Percentiles rank a stretch among this genome's conserved stretches.
Evolutionary conservation across 2,329 filamentous ascomycete species (phyloP).

Genomic region (Scytalidium lignicola): DNA sequence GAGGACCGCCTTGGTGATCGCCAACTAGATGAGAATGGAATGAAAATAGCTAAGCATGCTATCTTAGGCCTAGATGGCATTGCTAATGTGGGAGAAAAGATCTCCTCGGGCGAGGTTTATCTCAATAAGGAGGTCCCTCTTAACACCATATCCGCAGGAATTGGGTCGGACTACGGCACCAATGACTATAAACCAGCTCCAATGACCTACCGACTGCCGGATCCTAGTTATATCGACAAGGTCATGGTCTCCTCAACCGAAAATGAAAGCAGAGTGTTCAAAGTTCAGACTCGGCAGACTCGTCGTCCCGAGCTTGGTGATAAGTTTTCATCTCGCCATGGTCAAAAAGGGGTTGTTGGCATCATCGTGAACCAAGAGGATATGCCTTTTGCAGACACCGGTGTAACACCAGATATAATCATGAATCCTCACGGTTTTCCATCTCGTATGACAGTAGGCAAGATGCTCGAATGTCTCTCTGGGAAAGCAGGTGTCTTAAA

Average conservation of each 20-base stretch:
- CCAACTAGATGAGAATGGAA: constrained; percentile 41
- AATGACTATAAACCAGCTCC: constrained; percentile 62
- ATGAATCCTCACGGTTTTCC: constrained; percentile 99
- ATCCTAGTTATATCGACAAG: constrained; percentile 90
- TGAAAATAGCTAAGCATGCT: constrained; percentile 62
- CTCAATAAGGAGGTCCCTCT: constrained; percentile 84
- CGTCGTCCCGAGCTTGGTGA: constrained; percentile 91
- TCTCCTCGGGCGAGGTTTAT: constrained; percentile 77
- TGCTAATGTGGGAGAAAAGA: constrained; percentile 75
- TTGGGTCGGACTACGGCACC: constrained; percentile 60
- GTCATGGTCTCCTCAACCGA: constrained; percentile 91
- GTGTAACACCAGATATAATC: constrained; percentile 95
- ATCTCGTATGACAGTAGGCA: constrained; percentile 98
- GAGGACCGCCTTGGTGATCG: constrained; percentile 61
- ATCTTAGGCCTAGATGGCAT: constrained; percentile 82
- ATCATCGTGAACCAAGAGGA: constrained; percentile 97
- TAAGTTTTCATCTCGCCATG: constrained; percentile 98
- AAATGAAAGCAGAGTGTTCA: constrained; percentile 79
- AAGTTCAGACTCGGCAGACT: constrained; percentile 94
- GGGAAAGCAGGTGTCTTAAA: constrained; percentile 88
- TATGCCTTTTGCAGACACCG: constrained; percentile 89
- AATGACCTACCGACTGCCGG: constrained; percentile 75
- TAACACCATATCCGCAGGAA: constrained; percentile 67
- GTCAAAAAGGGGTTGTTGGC: constrained; percentile 95
- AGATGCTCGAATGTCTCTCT: constrained; percentile 90